Evolutionary conservation across 2,329 filamentous ascomycete species (phyloP).

Genomic region (Pezicula rhizophila): DNA sequence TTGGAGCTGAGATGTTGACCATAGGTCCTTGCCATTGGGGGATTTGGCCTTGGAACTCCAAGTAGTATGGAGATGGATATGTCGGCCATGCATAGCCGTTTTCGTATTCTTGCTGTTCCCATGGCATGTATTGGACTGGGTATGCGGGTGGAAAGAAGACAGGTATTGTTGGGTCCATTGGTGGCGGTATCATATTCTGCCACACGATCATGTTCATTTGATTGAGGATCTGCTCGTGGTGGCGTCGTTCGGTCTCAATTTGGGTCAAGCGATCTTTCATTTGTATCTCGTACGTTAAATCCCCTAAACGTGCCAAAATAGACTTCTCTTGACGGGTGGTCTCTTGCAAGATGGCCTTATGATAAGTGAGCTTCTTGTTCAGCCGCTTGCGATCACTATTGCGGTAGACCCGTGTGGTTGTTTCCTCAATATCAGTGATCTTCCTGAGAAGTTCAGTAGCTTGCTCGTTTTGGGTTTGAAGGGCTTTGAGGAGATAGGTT

Average conservation of each 20-base stretch:
- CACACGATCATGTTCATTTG: not conserved
- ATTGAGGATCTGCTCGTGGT: not conserved
- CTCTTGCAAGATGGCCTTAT: slow-evolving; percentile 38
- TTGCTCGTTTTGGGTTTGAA: slow-evolving; percentile 35
- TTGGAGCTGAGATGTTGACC: too few species aligned
- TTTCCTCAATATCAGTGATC: slow-evolving; percentile 32
- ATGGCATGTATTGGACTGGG: too few species aligned
- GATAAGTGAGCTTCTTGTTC: slow-evolving; percentile 34
- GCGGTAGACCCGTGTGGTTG: slow-evolving; percentile 11
- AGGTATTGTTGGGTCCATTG: too few species aligned
- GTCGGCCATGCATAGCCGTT: too few species aligned
- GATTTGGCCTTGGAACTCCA: too few species aligned
- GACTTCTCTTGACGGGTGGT: slow-evolving; percentile 40
- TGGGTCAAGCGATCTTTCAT: slow-evolving; percentile 35
- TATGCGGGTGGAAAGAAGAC: too few species aligned
- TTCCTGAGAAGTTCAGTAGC: slow-evolving; percentile 33
- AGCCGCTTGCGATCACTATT: slow-evolving; percentile 4
- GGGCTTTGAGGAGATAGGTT: slow-evolving; percentile 36
- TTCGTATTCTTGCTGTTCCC: too few species aligned
- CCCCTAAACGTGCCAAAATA: slow-evolving; percentile 40
- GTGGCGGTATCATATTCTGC: too few species aligned
- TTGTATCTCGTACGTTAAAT: slow-evolving; percentile 44
- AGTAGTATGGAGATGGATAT: too few species aligned
- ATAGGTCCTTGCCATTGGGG: too few species aligned
- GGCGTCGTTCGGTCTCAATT: slow-evolving; percentile 19